Conservation (phyloP, 345 rosid genomes). For the Salix exigua region DNA sequence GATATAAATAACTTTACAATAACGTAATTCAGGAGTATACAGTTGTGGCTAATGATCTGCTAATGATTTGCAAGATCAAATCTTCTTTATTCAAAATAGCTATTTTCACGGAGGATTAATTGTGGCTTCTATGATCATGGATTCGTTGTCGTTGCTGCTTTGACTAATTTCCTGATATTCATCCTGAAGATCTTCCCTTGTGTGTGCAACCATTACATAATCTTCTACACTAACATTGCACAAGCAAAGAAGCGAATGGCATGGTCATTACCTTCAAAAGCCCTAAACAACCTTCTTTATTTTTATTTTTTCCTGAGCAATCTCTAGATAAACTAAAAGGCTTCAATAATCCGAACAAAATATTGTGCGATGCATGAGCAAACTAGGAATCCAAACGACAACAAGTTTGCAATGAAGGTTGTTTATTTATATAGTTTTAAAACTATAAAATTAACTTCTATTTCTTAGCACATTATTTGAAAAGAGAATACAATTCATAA, state of each 20-base stretch:
- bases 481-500: not conserved
- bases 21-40: no score
- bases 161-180: no score
- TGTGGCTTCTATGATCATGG: no score
- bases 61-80: no score
- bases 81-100: no score
- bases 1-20: no score
- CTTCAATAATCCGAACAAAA: not conserved
- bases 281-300: not conserved
- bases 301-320: not conserved
- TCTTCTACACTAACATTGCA: no score
- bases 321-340: not conserved
- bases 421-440: not conserved
- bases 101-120: no score
- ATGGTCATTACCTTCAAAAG: not conserved
- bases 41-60: no score
- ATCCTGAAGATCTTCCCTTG: no score
- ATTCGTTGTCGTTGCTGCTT: no score
- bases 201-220: no score
- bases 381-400: not conserved
- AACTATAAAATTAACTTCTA: not conserved
- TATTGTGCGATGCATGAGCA: not conserved
- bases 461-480: not conserved
- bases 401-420: not conserved
- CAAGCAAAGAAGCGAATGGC: not conserved